Percentiles rank a stretch among this genome's conserved stretches.
phyloP scores from a whole-genome alignment of 2,329 filamentous ascomycete species.

The Calonectria honghensis region DNA sequence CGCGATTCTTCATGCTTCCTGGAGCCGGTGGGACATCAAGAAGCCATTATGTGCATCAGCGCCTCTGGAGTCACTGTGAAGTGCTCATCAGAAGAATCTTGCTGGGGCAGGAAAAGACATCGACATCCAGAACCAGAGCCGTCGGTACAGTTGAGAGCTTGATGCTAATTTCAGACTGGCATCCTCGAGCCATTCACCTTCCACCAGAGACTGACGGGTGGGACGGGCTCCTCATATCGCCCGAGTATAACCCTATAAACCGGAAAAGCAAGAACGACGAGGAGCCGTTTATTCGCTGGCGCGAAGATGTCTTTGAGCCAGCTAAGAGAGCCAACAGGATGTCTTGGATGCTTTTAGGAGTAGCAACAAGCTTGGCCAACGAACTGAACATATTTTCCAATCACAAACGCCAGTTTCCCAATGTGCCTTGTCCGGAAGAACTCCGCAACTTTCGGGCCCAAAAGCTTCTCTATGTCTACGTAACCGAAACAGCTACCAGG shows the following conservation, averaged over 20 bases:
- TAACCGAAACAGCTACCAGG: slow-evolving; percentile 4
- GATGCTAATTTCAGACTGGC: slow-evolving; percentile 33
- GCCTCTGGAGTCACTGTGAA: slow-evolving; percentile 15
- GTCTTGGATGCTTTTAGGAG: slow-evolving; percentile 55
- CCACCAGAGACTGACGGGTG: slow-evolving; percentile 15
- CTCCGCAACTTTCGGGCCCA: slow-evolving; percentile 15
- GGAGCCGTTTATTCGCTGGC: slow-evolving; percentile 49
- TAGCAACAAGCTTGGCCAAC: slow-evolving; percentile 37
- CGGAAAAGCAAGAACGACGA: slow-evolving; percentile 46
- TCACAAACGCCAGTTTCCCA: not conserved
- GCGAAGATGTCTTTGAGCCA: slow-evolving; percentile 53
- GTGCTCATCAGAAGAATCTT: slow-evolving; percentile 13
- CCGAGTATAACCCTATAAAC: slow-evolving; percentile 1
- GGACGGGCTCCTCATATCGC: slow-evolving; percentile 5
- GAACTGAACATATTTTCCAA: slow-evolving; percentile 1
- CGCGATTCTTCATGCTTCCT: slow-evolving; percentile 11
- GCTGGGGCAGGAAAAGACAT: slow-evolving; percentile 7
- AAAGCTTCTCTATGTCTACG: slow-evolving; percentile 15
- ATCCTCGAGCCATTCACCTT: slow-evolving; percentile 11
- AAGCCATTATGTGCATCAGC: slow-evolving; percentile 15
- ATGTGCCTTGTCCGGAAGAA: not conserved
- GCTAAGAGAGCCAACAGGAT: slow-evolving; percentile 52
- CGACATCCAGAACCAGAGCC: slow-evolving; percentile 13
- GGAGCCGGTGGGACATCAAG: slow-evolving; percentile 10
- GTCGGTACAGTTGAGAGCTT: slow-evolving; percentile 30